Conservation (phyloP, 2,329 filamentous ascomycete species). For the Curvularia sp. region DNA sequence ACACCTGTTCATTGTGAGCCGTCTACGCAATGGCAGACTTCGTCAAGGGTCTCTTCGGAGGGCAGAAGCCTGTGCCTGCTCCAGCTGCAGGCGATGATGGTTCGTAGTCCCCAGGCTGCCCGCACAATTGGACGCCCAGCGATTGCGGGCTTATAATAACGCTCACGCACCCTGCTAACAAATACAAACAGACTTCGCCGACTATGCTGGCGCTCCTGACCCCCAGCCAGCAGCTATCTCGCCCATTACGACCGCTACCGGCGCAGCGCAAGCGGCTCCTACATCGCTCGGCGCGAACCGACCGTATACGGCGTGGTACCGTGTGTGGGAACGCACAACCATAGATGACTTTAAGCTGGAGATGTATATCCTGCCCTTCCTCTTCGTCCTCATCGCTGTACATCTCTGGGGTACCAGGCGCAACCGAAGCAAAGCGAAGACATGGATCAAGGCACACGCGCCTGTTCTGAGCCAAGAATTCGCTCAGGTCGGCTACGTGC, state of each 20-base stretch:
- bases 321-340: constrained; percentile 88
- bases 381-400: constrained; percentile 75
- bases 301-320: constrained; percentile 95
- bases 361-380: constrained; percentile 77
- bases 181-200: constrained; percentile 81
- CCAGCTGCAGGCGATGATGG: constrained; percentile 67
- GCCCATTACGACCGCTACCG: constrained; percentile 52
- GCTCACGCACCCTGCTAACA: constrained; percentile 9
- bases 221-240: constrained; percentile 62
- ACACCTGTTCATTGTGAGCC: constrained; percentile 32
- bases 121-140: constrained; percentile 22
- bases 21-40: constrained; percentile 57
- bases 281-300: constrained; percentile 56
- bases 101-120: constrained; percentile 53
- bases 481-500: constrained; percentile 78
- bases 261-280: constrained; percentile 39
- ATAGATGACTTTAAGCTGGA: constrained; percentile 87
- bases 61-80: constrained; percentile 66
- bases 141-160: background rate
- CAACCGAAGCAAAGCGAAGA: constrained; percentile 80
- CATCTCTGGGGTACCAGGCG: constrained; percentile 81
- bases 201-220: constrained; percentile 82
- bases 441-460: constrained; percentile 80
- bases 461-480: constrained; percentile 80
- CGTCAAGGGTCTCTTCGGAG: constrained; percentile 74